phyloP scores from a whole-genome alignment of 192 early-diverging fungal genomes.

The Pecoramyces ruminantium region DNA sequence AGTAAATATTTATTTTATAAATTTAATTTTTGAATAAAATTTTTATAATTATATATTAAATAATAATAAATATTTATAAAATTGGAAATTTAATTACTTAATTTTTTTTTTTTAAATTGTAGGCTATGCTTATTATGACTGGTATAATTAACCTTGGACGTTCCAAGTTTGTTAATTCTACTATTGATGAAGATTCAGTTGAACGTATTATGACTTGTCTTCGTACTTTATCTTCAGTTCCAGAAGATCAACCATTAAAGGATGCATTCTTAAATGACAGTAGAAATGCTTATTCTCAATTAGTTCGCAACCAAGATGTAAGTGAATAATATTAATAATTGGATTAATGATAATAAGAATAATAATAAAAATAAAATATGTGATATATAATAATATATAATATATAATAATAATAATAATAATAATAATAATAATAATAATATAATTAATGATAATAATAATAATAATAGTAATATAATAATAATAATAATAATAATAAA shows the following conservation, averaged over 20 bases:
- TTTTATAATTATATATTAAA: too few relatives aligned
- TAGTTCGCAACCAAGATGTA: conserved; percentile 52
- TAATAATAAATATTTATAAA: too few relatives aligned
- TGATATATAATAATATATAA: too few relatives aligned
- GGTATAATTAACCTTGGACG: conserved; percentile 83
- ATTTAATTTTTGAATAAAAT: too few relatives aligned
- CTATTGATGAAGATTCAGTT: conserved; percentile 93
- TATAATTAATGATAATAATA: background rate
- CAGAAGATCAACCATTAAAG: conserved; percentile 1
- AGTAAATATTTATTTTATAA: conserved; percentile 17
- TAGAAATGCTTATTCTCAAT: conserved; percentile 40
- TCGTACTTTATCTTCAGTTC: conserved; percentile 3
- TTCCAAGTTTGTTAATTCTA: conserved; percentile 62
- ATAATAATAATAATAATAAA: too few relatives aligned
- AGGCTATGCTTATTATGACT: conserved; percentile 94
- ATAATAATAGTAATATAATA: too few relatives aligned
- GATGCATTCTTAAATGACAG: conserved; percentile 38
- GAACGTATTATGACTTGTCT: conserved; percentile 82
- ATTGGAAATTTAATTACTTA: too few relatives aligned
- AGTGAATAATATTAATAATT: background rate
- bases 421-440: too few relatives aligned
- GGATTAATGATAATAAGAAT: background rate
- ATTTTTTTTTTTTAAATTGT: too few relatives aligned
- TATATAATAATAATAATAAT: too few relatives aligned
- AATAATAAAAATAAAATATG: too few relatives aligned